Evolutionary conservation across 352 stramenopile genomes (phyloP).

Genomic region (Phytophthora agathidicida): DNA sequence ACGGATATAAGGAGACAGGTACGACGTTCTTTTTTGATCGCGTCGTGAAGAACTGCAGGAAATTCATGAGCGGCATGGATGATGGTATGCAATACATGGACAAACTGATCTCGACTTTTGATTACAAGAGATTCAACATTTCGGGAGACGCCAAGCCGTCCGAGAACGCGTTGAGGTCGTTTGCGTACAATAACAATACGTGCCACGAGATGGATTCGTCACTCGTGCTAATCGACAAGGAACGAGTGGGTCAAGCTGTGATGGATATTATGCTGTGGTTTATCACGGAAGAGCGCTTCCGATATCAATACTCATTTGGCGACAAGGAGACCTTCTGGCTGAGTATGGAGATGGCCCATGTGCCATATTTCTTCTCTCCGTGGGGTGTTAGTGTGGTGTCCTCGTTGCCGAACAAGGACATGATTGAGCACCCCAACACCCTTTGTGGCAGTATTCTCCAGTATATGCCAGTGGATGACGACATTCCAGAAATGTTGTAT

Average conservation of each 20-base stretch:
- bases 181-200: constrained; percentile 50
- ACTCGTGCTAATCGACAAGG: constrained; percentile 37
- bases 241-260: constrained; percentile 28
- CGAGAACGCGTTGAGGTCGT: constrained; percentile 45
- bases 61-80: constrained; percentile 55
- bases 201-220: constrained; percentile 67
- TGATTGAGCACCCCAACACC: constrained; percentile 38
- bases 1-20: constrained; percentile 43
- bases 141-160: constrained; percentile 28
- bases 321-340: constrained; percentile 60
- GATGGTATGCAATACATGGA: constrained; percentile 45
- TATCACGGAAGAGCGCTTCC: constrained; percentile 39
- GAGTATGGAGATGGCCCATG: constrained; percentile 45
- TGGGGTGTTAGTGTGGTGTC: constrained; percentile 47
- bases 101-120: constrained; percentile 49
- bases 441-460: constrained; percentile 32
- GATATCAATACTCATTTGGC: constrained; percentile 37
- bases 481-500: constrained; percentile 30
- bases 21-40: constrained; percentile 53
- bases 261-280: constrained; percentile 43
- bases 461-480: constrained; percentile 29
- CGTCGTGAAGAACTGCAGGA: constrained; percentile 47
- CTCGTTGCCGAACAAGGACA: constrained; percentile 40
- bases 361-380: constrained; percentile 48
- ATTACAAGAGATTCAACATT: constrained; percentile 57